A percentile compares a stretch with the other conserved stretches of the same genome.
Evolutionary conservation across 1,284 basidiomycete species (phyloP).

Genomic region (Megacollybia platyphylla): DNA sequence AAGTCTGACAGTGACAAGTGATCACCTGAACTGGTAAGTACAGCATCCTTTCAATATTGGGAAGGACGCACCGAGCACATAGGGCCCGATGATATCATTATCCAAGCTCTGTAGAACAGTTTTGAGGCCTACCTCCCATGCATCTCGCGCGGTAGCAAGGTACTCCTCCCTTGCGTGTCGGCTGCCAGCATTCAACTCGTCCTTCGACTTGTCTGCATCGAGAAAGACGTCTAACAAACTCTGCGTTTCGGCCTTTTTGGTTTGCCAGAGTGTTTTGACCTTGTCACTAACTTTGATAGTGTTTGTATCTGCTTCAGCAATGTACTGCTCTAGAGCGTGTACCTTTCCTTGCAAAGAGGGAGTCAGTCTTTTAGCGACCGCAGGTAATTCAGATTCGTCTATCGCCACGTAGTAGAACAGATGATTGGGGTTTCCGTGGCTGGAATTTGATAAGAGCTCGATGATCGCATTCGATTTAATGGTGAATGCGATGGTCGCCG

Average conservation of each 20-base stretch:
- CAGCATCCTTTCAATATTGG: constrained; percentile 14
- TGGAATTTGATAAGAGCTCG: constrained; percentile 50
- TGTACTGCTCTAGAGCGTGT: constrained; percentile 38
- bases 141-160: constrained; percentile 22
- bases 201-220: constrained; percentile 27
- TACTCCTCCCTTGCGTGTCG: constrained; percentile 38
- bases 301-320: constrained; percentile 34
- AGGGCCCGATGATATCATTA: constrained; percentile 59
- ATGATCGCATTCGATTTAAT: constrained; percentile 49
- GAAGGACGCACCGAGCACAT: constrained; percentile 40
- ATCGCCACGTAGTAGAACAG: constrained; percentile 39
- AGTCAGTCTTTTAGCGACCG: constrained; percentile 23
- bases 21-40: constrained; percentile 38
- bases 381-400: constrained; percentile 28
- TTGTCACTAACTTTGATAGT: constrained; percentile 44
- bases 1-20: constrained; percentile 74
- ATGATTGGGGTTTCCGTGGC: constrained; percentile 36
- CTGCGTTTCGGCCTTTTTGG: constrained; percentile 34
- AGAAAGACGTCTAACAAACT: constrained; percentile 30
- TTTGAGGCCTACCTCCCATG: constrained; percentile 22
- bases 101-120: constrained; percentile 26
- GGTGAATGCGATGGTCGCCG: constrained; percentile 68
- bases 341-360: constrained; percentile 37
- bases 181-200: constrained; percentile 33
- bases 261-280: constrained; percentile 43